These are phyloP conservation scores for Coprinellus aureogranulatus DNA, from an alignment of 768 basidiomycete species.

Conservation along the genomic window DNA sequence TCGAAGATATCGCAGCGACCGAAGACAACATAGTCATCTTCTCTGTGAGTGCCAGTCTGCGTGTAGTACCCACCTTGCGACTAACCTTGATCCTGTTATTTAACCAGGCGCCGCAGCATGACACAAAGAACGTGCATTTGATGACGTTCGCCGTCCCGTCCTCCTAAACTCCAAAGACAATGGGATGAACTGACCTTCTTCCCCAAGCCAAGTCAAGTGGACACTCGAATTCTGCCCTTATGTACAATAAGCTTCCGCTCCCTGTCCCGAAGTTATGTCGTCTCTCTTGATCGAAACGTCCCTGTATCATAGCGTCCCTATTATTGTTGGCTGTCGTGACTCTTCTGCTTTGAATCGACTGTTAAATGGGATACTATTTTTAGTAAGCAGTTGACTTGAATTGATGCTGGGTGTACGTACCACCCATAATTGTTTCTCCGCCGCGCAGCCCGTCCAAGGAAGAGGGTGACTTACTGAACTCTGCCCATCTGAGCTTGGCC, in stretches of 20 bases:
- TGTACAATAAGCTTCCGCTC: neutral
- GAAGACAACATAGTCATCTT: constrained; percentile 63
- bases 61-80: neutral
- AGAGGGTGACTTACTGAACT: neutral
- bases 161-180: constrained; percentile 1
- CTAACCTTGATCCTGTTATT: constrained; percentile 5
- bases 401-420: neutral
- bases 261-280: neutral
- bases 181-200: neutral
- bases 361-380: constrained; percentile 10
- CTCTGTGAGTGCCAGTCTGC: constrained; percentile 37
- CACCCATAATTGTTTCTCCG: constrained; percentile 5
- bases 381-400: constrained; percentile 11
- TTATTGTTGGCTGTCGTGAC: constrained; percentile 1
- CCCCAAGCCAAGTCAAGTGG: neutral
- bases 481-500: constrained; percentile 54
- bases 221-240: constrained; percentile 1
- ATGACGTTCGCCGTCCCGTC: constrained; percentile 41
- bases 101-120: constrained; percentile 37
- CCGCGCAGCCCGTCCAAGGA: neutral
- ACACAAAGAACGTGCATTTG: constrained; percentile 41
- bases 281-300: constrained; percentile 1
- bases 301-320: constrained; percentile 1
- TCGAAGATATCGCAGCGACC: constrained; percentile 53
- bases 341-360: constrained; percentile 2